Conservation (phyloP, 208 protist genomes). For the Borovskyia barvae region DNA sequence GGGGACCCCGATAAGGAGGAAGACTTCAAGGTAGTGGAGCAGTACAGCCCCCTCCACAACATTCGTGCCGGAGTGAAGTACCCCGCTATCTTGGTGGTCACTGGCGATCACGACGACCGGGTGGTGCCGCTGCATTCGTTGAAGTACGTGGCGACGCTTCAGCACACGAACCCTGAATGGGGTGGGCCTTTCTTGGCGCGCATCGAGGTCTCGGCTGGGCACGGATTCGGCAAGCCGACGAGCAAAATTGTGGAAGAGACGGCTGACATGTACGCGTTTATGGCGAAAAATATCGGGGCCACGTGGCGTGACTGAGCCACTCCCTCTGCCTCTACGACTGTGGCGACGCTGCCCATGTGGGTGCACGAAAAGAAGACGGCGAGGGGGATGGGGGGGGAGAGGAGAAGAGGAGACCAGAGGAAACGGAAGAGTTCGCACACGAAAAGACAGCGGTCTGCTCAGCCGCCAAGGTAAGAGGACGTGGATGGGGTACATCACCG, state of each 20-base stretch:
- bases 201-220: conserved; percentile 83
- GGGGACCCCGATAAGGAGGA: conserved; percentile 89
- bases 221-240: conserved; percentile 92
- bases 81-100: conserved; percentile 90
- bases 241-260: conserved; percentile 87
- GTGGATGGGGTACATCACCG: too few relatives aligned
- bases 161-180: conserved; percentile 79
- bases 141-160: conserved; percentile 93
- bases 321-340: too few relatives aligned
- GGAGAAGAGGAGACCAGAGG: too few relatives aligned
- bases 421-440: too few relatives aligned
- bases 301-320: conserved; percentile 47
- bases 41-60: conserved; percentile 96
- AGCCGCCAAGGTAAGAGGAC: too few relatives aligned
- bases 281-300: conserved; percentile 79
- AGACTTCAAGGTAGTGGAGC: conserved; percentile 91
- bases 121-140: conserved; percentile 95
- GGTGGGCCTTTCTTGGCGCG: conserved; percentile 81
- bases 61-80: conserved; percentile 74
- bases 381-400: too few relatives aligned
- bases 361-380: too few relatives aligned
- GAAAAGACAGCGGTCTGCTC: too few relatives aligned
- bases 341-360: too few relatives aligned
- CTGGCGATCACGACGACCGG: conserved; percentile 95
- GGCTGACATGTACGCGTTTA: conserved; percentile 92